Conservation (phyloP, 306 rosid species). For the Hippophae tibetana region DNA sequence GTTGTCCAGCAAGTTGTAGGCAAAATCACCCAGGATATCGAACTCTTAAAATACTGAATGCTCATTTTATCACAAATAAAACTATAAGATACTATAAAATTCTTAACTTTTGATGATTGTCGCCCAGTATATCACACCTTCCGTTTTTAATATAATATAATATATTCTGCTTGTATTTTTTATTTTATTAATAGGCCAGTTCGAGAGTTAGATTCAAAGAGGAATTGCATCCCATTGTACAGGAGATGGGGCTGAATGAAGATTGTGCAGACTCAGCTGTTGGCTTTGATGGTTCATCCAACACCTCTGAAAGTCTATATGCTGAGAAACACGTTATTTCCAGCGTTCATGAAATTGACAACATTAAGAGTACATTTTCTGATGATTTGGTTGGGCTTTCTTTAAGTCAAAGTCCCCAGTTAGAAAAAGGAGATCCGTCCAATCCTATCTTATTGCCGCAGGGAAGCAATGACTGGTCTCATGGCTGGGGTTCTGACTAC, state of each 20-base stretch:
- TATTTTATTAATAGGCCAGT: slow-evolving; percentile 38
- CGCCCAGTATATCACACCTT: no score
- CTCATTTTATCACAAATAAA: no score
- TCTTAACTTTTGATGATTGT: no score
- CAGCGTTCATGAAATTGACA: slow-evolving; percentile 60
- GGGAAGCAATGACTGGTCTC: slow-evolving; percentile 57
- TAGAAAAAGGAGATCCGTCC: slow-evolving; percentile 55
- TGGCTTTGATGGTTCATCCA: slow-evolving; percentile 86
- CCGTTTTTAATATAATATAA: background rate
- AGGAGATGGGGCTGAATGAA: slow-evolving; percentile 50
- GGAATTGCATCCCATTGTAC: slow-evolving; percentile 53
- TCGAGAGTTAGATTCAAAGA: slow-evolving; percentile 60
- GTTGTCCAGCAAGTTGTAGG: no score
- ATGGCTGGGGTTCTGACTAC: slow-evolving; percentile 62
- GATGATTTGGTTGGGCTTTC: slow-evolving; percentile 61
- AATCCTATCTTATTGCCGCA: slow-evolving; percentile 41
- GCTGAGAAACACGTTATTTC: slow-evolving; percentile 77
- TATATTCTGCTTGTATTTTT: slow-evolving; percentile 16
- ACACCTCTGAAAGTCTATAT: slow-evolving; percentile 75
- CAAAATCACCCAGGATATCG: no score
- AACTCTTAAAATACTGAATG: no score
- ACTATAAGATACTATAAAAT: no score
- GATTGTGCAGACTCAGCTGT: slow-evolving; percentile 69
- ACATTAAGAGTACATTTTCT: slow-evolving; percentile 60
- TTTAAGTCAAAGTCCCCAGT: slow-evolving; percentile 51